Base-by-base conservation (phyloP, 2,329 filamentous ascomycete genomes). In the Ophiostoma tasmaniense region DNA sequence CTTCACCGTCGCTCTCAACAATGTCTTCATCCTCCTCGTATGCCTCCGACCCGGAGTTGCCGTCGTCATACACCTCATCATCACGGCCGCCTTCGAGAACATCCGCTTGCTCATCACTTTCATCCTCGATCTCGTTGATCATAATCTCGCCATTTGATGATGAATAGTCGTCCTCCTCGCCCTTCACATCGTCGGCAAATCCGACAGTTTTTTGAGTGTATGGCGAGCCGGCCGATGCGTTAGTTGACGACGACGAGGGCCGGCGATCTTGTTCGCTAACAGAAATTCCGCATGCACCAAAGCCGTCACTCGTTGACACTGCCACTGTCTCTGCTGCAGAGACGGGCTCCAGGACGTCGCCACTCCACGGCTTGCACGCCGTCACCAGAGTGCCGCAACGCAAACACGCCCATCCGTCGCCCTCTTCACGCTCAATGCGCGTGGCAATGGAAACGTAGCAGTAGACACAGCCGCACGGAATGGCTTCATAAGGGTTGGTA, bases 391-490 rank as follows among this genome's bases (percentile, higher is more conserved):
- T 90, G 22, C 93, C 93, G 76, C 95, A 99, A 25, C 95, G 86
- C 64, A 99, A 81, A 79, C 95, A 99, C 13, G 87, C 85, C 92
- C 93, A 97, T 2, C 94, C 94, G 76, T 97, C 92, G 39, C 94
- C 95, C 77, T 97, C 94, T 78, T 98, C 94, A 5, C 89, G 87
- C 78, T 97, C 94, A 61, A 99, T 84, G 70, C 91, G 87, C 70
- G 93, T 92, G 2, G 93, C 92, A n/a, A 98, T 80, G 76, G 95
- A 99, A 22, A 96, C 92, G 76, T 96, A 99, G 79, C 95, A 99
- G 80, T 98, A 99, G 70, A 97, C 84, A 77, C 93, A 97, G 0
- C 90, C 90, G 75, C 95, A 99, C 0, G 92, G 89, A 2, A 93
- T 86, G 0, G 93, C 87, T 79, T 97, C 92, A 77, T 99, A 99